Evolutionary conservation across 805 yeast genomes (phyloP), one percentile per base, ranked within the genome.

Genomic region (Saccharomycopsis fibuligera): DNA sequence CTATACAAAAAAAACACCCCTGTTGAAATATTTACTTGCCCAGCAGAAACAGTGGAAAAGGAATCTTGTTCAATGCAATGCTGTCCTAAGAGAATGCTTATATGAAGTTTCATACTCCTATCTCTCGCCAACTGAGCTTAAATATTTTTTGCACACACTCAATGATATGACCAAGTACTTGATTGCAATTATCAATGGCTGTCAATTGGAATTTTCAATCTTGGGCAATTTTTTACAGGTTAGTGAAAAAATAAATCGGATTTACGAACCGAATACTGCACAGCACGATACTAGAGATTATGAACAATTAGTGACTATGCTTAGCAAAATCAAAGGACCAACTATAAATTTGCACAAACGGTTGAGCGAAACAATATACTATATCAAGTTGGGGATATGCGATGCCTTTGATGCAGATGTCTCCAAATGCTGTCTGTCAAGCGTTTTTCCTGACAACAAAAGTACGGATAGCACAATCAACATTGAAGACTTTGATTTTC

Each of bases 101-200:
- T 75, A 71, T 51, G 80, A 75, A 54, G 61, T 74, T 1, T 70
- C 79, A 1, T 75, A 70, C 53, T 70, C 79, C 0, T 69, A 63
- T 47, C 57, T 72, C 17, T 67, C 78, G 0, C 79, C 80, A 22
- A 57, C 59, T 5, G 69, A 68, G 38, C 53, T 74, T 27, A 63
- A 66, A 38, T 62, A 66, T 3, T 53, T 67, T 2, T 61, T 72
- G 17, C 60, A 64, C 9, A 55, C 58, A 14, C 56, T 73, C 17
- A 61, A 62, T 25, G 55, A 62, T 1, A 58, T 69, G 8, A 52
- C 65, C 3, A 63, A 65, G 33, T 65, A 63, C 40, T 56, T 68
- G 1, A 68, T 64, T 56, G 77, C 76, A 2, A 50, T 74, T 23
- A 63, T 73, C 4, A 75, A 74, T 48, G 72, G 78, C 0, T 73